phyloP scores from a whole-genome alignment of 2,329 filamentous ascomycete genomes.

The Xylariaceae sp. region DNA sequence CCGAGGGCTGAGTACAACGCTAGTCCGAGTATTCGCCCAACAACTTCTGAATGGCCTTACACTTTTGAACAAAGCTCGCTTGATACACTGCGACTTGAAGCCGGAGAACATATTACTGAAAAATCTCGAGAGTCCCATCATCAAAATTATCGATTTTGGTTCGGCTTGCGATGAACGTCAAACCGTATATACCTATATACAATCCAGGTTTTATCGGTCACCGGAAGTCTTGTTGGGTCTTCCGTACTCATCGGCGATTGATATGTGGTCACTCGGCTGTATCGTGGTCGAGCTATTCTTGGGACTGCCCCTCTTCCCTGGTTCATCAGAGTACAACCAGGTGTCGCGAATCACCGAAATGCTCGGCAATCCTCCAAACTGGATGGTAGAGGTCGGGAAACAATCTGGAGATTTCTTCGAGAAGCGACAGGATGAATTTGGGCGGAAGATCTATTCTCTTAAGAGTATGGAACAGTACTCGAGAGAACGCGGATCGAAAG shows the following conservation, averaged over 20 bases:
- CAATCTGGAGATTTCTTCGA: slow-evolving; percentile 97
- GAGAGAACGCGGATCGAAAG: slow-evolving; percentile 90
- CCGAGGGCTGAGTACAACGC: slow-evolving; percentile 89
- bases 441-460: slow-evolving; percentile 81
- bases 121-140: slow-evolving; percentile 97
- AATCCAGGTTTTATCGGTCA: slow-evolving; percentile 95
- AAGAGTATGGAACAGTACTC: slow-evolving; percentile 99
- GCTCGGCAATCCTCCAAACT: slow-evolving; percentile 91
- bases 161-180: slow-evolving; percentile 97
- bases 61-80: slow-evolving; percentile 87
- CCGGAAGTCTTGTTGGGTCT: slow-evolving; percentile 93
- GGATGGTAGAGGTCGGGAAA: slow-evolving; percentile 99
- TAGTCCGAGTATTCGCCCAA: slow-evolving; percentile 96
- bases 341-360: slow-evolving; percentile 97
- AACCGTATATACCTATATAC: slow-evolving; percentile 98
- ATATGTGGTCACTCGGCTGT: slow-evolving; percentile 99
- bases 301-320: slow-evolving; percentile 88
- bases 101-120: slow-evolving; percentile 97
- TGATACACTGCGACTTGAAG: slow-evolving; percentile 98
- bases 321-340: slow-evolving; percentile 98
- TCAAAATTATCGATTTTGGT: slow-evolving; percentile 99
- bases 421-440: slow-evolving; percentile 86
- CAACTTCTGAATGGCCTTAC: slow-evolving; percentile 91
- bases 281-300: slow-evolving; percentile 98
- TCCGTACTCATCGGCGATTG: slow-evolving; percentile 96